A percentile compares a stretch with the other conserved stretches of the same genome.
Conservation (phyloP, 169 alveolate species). For the Plasmodium coatneyi region DNA sequence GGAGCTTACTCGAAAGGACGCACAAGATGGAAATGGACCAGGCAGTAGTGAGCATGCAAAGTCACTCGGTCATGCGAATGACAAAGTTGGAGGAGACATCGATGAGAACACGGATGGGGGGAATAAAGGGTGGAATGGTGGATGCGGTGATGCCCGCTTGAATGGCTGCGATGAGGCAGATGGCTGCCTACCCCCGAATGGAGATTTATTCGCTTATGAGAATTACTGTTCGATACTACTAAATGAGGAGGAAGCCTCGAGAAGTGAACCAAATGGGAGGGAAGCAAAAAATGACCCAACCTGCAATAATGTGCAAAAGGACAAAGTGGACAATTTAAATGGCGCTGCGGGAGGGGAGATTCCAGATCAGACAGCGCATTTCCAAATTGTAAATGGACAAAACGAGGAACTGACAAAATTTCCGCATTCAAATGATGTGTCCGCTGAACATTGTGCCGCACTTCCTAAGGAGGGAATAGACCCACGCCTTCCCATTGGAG, state of each 20-base stretch:
- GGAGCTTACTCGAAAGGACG: not conserved
- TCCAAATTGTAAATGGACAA: not conserved
- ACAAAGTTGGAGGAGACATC: not conserved
- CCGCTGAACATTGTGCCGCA: not conserved
- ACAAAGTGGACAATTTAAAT: not conserved
- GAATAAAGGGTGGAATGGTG: too few species aligned
- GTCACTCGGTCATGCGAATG: not conserved
- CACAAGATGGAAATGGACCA: not conserved
- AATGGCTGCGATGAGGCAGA: not conserved
- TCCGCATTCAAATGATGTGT: not conserved
- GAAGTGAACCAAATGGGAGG: not conserved
- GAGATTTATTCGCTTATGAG: not conserved
- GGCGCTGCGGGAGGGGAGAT: not conserved
- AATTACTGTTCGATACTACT: not conserved
- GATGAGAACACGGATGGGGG: not conserved
- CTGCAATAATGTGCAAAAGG: not conserved
- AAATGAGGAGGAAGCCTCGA: conserved; percentile 1
- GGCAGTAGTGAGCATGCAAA: not conserved
- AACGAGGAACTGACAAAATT: not conserved
- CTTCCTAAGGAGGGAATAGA: not conserved
- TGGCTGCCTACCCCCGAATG: not conserved
- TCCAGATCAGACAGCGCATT: not conserved
- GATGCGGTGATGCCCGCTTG: not conserved
- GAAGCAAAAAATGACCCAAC: not conserved
- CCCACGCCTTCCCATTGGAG: not conserved